Evolutionary conservation across 257 asterid species (phyloP).

Genomic region (Plectranthus barbatus): DNA sequence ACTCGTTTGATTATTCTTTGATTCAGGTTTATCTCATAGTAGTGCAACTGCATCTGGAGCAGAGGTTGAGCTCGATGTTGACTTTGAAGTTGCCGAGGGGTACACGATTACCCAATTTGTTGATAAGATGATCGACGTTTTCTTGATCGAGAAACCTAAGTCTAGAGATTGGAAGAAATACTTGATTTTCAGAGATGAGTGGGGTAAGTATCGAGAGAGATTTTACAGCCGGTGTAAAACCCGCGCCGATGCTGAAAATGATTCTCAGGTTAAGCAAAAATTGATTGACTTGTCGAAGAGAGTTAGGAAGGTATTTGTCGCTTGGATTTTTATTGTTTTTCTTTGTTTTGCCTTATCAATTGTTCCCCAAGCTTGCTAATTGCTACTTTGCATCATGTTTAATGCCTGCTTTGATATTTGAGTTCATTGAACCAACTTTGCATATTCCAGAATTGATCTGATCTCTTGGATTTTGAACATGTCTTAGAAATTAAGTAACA

Average conservation of each 20-base stretch:
- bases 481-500: not conserved
- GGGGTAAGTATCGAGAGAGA: constrained; percentile 61
- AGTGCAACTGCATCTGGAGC: constrained; percentile 24
- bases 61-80: constrained; percentile 42
- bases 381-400: not conserved
- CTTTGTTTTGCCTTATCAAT: not conserved
- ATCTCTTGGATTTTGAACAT: not conserved
- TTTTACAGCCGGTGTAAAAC: constrained; percentile 51
- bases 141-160: constrained; percentile 78
- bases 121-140: constrained; percentile 77
- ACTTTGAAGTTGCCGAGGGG: constrained; percentile 69
- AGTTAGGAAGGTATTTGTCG: constrained; percentile 52
- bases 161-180: constrained; percentile 72
- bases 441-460: not conserved
- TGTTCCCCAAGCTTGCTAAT: not conserved
- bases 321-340: not conserved
- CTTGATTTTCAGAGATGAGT: constrained; percentile 76
- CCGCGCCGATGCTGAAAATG: constrained; percentile 53
- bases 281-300: constrained; percentile 50
- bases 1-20: not conserved
- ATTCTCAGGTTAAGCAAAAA: constrained; percentile 53
- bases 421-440: not conserved
- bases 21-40: constrained; percentile 27
- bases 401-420: not conserved
- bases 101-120: constrained; percentile 69